Conservation (phyloP, 2,329 filamentous ascomycete genomes). For the Byssoonygena ceratinophila region DNA sequence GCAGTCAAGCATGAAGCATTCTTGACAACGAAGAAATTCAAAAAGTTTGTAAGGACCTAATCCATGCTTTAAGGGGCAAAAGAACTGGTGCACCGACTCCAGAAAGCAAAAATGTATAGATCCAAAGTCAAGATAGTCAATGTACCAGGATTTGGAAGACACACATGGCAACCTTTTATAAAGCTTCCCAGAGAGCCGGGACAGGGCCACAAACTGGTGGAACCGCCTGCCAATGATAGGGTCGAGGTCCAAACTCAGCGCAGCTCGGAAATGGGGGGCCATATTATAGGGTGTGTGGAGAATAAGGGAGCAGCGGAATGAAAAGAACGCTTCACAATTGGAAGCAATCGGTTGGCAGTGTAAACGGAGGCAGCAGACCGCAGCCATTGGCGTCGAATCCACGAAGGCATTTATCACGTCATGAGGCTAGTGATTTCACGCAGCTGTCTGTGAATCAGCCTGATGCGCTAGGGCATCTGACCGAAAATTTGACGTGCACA, state of each 20-base stretch:
- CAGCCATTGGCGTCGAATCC: conserved; percentile 2
- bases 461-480: conserved; percentile 6
- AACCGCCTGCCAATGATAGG: conserved; percentile 1
- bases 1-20: neutral
- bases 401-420: conserved; percentile 8
- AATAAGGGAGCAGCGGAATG: conserved; percentile 8
- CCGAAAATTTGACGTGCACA: neutral
- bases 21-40: neutral
- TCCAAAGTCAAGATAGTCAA: conserved; percentile 6
- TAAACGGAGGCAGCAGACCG: neutral
- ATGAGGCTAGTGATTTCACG: conserved; percentile 7
- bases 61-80: neutral
- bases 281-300: conserved; percentile 8
- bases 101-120: conserved; percentile 6
- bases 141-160: conserved; percentile 5
- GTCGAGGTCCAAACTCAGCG: neutral
- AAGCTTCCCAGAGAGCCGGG: conserved; percentile 19
- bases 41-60: neutral
- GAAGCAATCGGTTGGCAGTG: conserved; percentile 4
- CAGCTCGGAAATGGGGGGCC: conserved; percentile 5
- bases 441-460: conserved; percentile 6
- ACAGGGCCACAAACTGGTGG: conserved; percentile 16
- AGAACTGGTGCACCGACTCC: neutral
- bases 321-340: conserved; percentile 7
- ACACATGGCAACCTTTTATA: conserved; percentile 19